Evolutionary conservation across 169 alveolate genomes (phyloP), one percentile per base, ranked within the genome.

Genomic region (Babesia ovata): DNA sequence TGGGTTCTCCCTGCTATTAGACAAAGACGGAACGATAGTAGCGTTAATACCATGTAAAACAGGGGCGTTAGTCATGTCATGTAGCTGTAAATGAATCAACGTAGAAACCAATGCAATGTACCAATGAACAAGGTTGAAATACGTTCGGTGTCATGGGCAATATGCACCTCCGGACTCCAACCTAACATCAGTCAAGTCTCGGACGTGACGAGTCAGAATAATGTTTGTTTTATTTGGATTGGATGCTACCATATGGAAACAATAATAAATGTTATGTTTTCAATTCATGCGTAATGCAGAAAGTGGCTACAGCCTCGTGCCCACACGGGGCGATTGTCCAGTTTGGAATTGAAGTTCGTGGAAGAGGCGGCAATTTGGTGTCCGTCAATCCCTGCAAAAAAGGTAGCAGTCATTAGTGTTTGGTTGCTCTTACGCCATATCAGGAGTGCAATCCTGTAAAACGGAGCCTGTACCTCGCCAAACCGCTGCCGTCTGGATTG

Each of bases 11-110:
- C 48, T 81, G 42, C 44, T 81, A 0, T 81, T 81, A 60, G 63
- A 75, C 21, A n/a, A n/a, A 8, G 26, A 72, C 0, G 75, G 70
- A 12, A 73, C 46, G 49, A 21, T 81, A 11, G 36, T 53, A 24
- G 88, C 85, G 22, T 45, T 81, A 50, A 73, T 58, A 26, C 66
- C 69, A 17, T 81, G 88, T 61, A 61, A 81, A 39, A 53, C 88
- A 10, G 76, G 76, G 39, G 50, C 75, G 88, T 81, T 11, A 26
- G 75, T 79, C 24, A 22, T 17, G 6, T 19, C 3, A 57, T 57
- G 6, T 7, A 13, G 19, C n/a, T 36, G 13, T 48, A 60, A 39
- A 11, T 44, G 6, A 19, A 45, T 21, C 7, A 36, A 81, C 79
- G 69, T 28, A 61, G 24, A 70, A 2, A 33, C 2, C 39, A 69